A percentile compares a stretch with the other conserved stretches of the same genome.
phyloP scores from a whole-genome alignment of 2,329 filamentous ascomycete genomes.

The Dactylonectria macrodidyma region DNA sequence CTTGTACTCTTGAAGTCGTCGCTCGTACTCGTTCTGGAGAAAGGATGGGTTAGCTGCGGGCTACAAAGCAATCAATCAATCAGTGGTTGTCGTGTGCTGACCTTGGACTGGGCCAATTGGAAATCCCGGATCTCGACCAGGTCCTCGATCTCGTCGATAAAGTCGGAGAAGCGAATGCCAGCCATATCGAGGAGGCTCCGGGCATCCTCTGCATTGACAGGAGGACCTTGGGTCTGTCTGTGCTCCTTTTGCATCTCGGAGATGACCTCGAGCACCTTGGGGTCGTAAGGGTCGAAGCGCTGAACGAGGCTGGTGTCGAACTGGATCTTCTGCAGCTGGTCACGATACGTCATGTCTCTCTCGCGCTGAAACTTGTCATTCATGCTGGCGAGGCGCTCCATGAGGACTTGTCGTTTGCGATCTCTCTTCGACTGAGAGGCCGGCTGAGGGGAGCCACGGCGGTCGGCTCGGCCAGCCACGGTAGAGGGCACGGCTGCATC shows the following conservation, averaged over 20 bases:
- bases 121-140: conserved; percentile 90
- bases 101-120: conserved; percentile 85
- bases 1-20: conserved; percentile 71
- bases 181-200: conserved; percentile 79
- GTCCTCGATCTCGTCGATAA: conserved; percentile 89
- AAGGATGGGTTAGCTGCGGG: conserved; percentile 34
- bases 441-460: conserved; percentile 54
- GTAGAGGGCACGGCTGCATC: conserved; percentile 53
- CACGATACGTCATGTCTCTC: conserved; percentile 86
- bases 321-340: conserved; percentile 93
- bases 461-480: conserved; percentile 53
- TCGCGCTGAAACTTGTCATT: conserved; percentile 85
- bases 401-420: conserved; percentile 87
- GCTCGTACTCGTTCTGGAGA: conserved; percentile 73
- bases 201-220: conserved; percentile 58
- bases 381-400: conserved; percentile 83
- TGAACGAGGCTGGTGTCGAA: conserved; percentile 90
- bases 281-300: conserved; percentile 85
- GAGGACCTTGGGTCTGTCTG: conserved; percentile 60
- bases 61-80: conserved; percentile 1
- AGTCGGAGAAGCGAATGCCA: conserved; percentile 87
- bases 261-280: conserved; percentile 81
- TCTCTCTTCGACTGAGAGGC: conserved; percentile 84
- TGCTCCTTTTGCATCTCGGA: conserved; percentile 72
- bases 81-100: conserved; percentile 60